Base-by-base conservation (phyloP, 208 protist genomes). In the Wallacemonas sp. region DNA sequence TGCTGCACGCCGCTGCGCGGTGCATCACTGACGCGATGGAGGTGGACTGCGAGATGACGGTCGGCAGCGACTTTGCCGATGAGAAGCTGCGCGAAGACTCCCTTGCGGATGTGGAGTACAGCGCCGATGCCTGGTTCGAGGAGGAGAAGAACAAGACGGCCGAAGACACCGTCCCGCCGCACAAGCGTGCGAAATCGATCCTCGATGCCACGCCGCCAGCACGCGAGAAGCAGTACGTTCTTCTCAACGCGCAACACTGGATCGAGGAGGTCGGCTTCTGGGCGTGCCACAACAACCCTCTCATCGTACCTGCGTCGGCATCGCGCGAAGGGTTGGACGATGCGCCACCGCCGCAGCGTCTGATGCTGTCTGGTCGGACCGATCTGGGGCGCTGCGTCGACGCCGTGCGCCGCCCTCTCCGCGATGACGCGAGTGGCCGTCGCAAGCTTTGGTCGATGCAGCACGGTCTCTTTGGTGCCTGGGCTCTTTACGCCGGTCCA, bases 261-360 rank as follows among this genome's bases (percentile, higher is more conserved):
- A 73, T 92, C 26, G 88, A 94, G 55, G 76, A 90, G 60, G 85
- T 92, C 1, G 88, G 80, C 6, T 92, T 92, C 65, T 94, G 88
- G 85, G 77, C 83, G 9, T 92, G 83, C 68, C n/a, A 57, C 34
- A 77, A 65, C 62, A 94, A 89, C 43, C 88, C 88, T 2, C 55
- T 91, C 8, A 52, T 94, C 30, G 19, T 33, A 12, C 65, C 11
- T 8, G 16, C 36, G 36, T 17, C 36, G 36, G 36, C 36, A 16
- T 16, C 36, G 12, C 12, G 44, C 44, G 19, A 0, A 6, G 19
- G 19, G 17, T 11, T 14, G 17, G 19, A 6, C 11, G 14, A n/a
- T 11, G 44, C 19, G 44, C 44, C 17, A 49, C 44, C 6, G 6
- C 47, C 32, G 36, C 47, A 9, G 8, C 47, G 26, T 38, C 52